Conservation (phyloP, 2,329 filamentous ascomycete genomes). For the Pseudogymnoascus sp. region DNA sequence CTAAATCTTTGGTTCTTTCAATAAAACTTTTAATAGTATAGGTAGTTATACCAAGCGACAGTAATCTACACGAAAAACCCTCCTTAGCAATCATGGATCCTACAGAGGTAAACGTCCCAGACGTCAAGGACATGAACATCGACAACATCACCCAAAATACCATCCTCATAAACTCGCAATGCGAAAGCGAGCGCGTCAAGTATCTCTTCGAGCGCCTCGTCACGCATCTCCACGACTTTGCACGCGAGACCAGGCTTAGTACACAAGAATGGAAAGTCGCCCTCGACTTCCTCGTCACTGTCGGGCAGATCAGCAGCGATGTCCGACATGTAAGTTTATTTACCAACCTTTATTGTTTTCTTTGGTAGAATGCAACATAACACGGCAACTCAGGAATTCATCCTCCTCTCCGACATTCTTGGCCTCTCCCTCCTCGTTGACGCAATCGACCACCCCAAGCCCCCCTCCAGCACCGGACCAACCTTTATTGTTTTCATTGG, state of each 20-base stretch:
- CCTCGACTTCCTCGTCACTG: constrained; percentile 60
- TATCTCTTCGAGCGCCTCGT: constrained; percentile 68
- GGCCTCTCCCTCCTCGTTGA: constrained; percentile 55
- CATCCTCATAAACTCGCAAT: constrained; percentile 65
- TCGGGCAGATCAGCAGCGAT: constrained; percentile 65
- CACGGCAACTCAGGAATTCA: constrained; percentile 53
- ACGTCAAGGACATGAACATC: constrained; percentile 62
- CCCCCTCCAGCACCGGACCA: constrained; percentile 55
- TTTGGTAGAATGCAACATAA: neutral
- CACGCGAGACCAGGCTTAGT: constrained; percentile 66
- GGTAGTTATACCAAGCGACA: neutral
- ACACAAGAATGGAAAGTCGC: constrained; percentile 72
- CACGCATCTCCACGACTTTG: constrained; percentile 73
- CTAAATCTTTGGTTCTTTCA: neutral
- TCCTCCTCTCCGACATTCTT: constrained; percentile 56
- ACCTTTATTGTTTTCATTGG: no score
- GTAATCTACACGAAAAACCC: neutral
- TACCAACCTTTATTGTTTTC: neutral
- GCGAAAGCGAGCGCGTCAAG: constrained; percentile 53
- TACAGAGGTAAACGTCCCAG: constrained; percentile 37
- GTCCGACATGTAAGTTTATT: constrained; percentile 51
- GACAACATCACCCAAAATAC: constrained; percentile 76
- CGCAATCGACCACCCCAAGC: constrained; percentile 76
- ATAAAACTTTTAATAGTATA: neutral
- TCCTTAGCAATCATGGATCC: constrained; percentile 32